Evolutionary conservation across 257 asterid genomes (phyloP).

Genomic region (Scutellaria minor): DNA sequence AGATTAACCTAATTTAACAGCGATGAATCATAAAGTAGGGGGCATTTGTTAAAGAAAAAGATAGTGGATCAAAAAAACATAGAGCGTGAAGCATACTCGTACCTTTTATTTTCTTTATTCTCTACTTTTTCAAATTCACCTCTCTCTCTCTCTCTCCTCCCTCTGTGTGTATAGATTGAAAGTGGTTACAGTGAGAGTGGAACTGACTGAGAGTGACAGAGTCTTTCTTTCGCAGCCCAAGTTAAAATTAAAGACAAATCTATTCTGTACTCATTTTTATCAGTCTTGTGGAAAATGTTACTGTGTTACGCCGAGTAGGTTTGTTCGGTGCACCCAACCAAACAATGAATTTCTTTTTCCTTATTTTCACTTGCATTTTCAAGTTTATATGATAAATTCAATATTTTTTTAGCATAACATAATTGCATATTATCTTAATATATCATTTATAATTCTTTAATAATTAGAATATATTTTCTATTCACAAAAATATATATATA

Average conservation of each 20-base stretch:
- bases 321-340: constrained; percentile 34
- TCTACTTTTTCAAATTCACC: constrained; percentile 45
- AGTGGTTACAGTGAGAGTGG: constrained; percentile 30
- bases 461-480: too few species aligned
- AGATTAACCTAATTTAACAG: constrained; percentile 16
- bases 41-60: constrained; percentile 25
- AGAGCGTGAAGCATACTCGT: constrained; percentile 50
- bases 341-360: constrained; percentile 3
- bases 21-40: constrained; percentile 31
- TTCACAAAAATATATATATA: too few species aligned
- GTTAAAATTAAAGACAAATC: constrained; percentile 24
- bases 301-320: constrained; percentile 19
- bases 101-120: constrained; percentile 37
- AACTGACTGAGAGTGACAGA: constrained; percentile 34
- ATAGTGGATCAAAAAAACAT: constrained; percentile 39
- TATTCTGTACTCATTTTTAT: neutral
- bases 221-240: constrained; percentile 28
- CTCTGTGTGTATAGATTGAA: constrained; percentile 29
- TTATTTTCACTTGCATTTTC: too few species aligned
- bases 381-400: too few species aligned
- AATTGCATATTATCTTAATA: too few species aligned
- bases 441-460: too few species aligned
- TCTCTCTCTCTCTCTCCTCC: constrained; percentile 24
- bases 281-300: neutral
- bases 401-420: too few species aligned